A percentile compares a stretch with the other conserved stretches of the same genome.
These are phyloP conservation scores for Mycosphaerella sp. DNA, from an alignment of 2,329 filamentous ascomycete species.

Conservation along the genomic window DNA sequence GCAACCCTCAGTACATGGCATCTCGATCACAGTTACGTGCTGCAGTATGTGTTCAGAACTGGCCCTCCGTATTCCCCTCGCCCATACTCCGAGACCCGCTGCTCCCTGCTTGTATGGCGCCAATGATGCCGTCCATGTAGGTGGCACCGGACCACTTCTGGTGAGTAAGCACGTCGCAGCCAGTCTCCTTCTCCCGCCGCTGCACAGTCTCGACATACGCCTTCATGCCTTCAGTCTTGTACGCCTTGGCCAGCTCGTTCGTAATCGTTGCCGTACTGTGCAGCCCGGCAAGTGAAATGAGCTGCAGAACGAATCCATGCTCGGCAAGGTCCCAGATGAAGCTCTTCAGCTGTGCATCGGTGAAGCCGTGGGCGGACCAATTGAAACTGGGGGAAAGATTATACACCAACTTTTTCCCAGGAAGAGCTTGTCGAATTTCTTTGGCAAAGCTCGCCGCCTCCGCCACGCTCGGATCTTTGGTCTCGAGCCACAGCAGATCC, in stretches of 20 bases:
- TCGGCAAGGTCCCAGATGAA: slow-evolving; percentile 96
- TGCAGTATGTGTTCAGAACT: slow-evolving; percentile 30
- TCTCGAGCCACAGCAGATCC: slow-evolving; percentile 96
- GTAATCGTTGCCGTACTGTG: slow-evolving; percentile 59
- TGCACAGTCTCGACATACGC: slow-evolving; percentile 96
- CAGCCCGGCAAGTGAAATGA: slow-evolving; percentile 59
- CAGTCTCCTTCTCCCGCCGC: slow-evolving; percentile 78
- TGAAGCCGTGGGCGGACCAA: slow-evolving; percentile 95
- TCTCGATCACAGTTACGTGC: too few relatives aligned
- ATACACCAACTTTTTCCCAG: slow-evolving; percentile 87
- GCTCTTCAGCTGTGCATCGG: slow-evolving; percentile 69
- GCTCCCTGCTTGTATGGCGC: slow-evolving; percentile 85
- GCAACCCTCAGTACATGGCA: too few relatives aligned
- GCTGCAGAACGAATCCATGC: slow-evolving; percentile 66
- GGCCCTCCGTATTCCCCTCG: slow-evolving; percentile 77
- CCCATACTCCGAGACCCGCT: slow-evolving; percentile 90
- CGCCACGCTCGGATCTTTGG: slow-evolving; percentile 75
- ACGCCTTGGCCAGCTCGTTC: slow-evolving; percentile 69
- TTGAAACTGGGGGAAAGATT: slow-evolving; percentile 97
- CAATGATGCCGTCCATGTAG: slow-evolving; percentile 84
- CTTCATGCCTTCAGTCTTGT: slow-evolving; percentile 90
- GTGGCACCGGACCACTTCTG: slow-evolving; percentile 75
- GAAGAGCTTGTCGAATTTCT: slow-evolving; percentile 62
- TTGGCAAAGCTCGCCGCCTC: slow-evolving; percentile 69
- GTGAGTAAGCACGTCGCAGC: slow-evolving; percentile 88